Evolutionary conservation across 345 rosid species (phyloP), one percentile per base, ranked within the genome.

Genomic region (Brassica carinata): DNA sequence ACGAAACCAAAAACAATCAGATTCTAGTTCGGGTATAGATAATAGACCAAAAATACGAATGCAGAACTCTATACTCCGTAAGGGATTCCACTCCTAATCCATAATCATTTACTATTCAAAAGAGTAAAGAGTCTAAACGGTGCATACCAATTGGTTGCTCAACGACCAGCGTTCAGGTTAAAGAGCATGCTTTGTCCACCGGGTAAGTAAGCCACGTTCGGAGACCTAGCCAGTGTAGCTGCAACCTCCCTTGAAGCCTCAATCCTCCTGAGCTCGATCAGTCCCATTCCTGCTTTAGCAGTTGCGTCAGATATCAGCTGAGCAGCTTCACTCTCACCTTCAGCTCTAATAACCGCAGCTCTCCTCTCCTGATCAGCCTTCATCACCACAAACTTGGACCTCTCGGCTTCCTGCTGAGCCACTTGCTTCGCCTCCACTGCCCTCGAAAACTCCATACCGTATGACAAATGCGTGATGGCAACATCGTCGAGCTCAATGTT

Each of bases 351-450:
- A 83, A 96, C 72, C 11, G 99, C 97, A 40, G 99, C 98, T 83
- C 97, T 88, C 85, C 97, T 94, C 88, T 96, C 99, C 82, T 94
- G 99, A 75, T 96, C 99, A 80, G 99, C 98, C 76, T 94, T 96
- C 90, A 86, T 86, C 84, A 96, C 99, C 18, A 96, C 88, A 72
- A 94, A 96, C 80, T 90, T 96, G 0, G 98, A 96, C 83, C 99
- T 84, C 83, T 94, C 99, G 0, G 99, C 99, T 81, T 96, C 99
- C 87, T 94, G 99, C 79, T 96, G 99, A 0, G 99, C 99, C 31
- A 96, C 99, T 86, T 96, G 99, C 84, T 96, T 96, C 79, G 90
- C 93, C 89, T 96, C 98, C 5, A 94, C 99, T 0, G 99, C 98
- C 85, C 88, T 91, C 0, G 98, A 96, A 87, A 96, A 96, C 83